Conservation (phyloP, 2,329 filamentous ascomycete genomes). For the Xylariaceae sp. region DNA sequence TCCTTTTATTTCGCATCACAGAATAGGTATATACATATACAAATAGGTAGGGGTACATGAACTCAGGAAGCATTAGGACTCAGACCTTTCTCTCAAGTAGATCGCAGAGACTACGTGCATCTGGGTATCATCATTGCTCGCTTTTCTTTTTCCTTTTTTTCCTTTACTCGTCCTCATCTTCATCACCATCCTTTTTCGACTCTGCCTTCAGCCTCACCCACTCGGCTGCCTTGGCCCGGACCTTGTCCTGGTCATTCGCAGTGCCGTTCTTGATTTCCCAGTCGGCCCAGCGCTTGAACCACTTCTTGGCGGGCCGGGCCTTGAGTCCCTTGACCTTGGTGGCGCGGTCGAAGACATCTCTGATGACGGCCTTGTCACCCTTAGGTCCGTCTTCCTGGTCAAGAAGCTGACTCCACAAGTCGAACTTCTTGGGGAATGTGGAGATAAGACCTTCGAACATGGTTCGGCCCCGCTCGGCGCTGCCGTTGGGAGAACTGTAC, state of each 20-base stretch:
- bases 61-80: neutral
- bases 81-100: neutral
- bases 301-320: constrained; percentile 73
- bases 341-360: constrained; percentile 79
- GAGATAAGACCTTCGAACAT: constrained; percentile 85
- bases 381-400: constrained; percentile 69
- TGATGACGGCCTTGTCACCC: constrained; percentile 49
- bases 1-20: neutral
- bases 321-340: constrained; percentile 66
- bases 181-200: constrained; percentile 33
- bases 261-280: constrained; percentile 77
- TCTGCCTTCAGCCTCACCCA: constrained; percentile 55
- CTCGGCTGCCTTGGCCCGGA: constrained; percentile 64
- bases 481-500: constrained; percentile 76
- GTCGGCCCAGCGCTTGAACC: constrained; percentile 87
- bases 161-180: constrained; percentile 28
- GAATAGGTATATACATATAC: neutral
- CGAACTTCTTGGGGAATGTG: constrained; percentile 81
- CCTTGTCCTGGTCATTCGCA: constrained; percentile 63
- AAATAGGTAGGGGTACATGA: too few relatives aligned
- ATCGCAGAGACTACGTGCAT: neutral
- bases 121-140: constrained; percentile 8
- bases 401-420: constrained; percentile 88
- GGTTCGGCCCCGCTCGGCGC: constrained; percentile 86
- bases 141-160: neutral